Evolutionary conservation across 208 protist species (phyloP).

Genomic region (Lotmaria passim): DNA sequence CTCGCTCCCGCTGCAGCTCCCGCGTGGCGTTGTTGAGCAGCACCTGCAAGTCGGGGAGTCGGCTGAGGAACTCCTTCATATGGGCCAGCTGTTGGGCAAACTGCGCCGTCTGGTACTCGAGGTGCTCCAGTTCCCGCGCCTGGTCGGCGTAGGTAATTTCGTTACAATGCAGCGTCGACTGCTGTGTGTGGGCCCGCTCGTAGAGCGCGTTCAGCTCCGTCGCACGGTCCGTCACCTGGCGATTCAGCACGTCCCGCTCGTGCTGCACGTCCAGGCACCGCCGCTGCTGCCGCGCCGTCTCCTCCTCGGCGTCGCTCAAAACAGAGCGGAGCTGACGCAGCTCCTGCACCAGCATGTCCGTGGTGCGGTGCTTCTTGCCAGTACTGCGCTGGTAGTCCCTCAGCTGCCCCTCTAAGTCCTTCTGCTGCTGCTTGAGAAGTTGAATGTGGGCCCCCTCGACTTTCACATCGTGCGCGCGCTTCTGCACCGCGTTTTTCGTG

Average conservation of each 20-base stretch:
- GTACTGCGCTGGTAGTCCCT: conserved; percentile 36
- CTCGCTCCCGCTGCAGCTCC: conserved; percentile 73
- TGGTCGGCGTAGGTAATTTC: conserved; percentile 94
- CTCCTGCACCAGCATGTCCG: conserved; percentile 70
- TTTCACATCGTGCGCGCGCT: conserved; percentile 55
- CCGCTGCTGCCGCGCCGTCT: conserved; percentile 88
- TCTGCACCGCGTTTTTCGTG: conserved; percentile 94
- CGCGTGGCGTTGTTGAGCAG: conserved; percentile 70
- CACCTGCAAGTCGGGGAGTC: conserved; percentile 68
- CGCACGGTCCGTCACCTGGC: conserved; percentile 94
- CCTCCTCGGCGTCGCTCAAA: conserved; percentile 90
- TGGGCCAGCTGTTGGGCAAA: conserved; percentile 56
- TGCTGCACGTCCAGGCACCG: conserved; percentile 93
- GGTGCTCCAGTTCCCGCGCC: conserved; percentile 58
- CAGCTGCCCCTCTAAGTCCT: conserved; percentile 57
- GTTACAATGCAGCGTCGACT: conserved; percentile 93
- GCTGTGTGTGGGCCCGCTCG: conserved; percentile 97
- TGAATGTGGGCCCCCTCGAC: conserved; percentile 51
- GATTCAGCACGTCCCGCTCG: conserved; percentile 94
- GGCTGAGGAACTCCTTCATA: conserved; percentile 51
- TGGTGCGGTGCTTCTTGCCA: conserved; percentile 46
- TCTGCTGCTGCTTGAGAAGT: conserved; percentile 57
- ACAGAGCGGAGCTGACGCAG: conserved; percentile 93
- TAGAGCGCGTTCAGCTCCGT: conserved; percentile 96
- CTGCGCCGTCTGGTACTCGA: conserved; percentile 61